Conservation (phyloP, 129 eudicot genomes). For the Centaurea solstitialis region DNA sequence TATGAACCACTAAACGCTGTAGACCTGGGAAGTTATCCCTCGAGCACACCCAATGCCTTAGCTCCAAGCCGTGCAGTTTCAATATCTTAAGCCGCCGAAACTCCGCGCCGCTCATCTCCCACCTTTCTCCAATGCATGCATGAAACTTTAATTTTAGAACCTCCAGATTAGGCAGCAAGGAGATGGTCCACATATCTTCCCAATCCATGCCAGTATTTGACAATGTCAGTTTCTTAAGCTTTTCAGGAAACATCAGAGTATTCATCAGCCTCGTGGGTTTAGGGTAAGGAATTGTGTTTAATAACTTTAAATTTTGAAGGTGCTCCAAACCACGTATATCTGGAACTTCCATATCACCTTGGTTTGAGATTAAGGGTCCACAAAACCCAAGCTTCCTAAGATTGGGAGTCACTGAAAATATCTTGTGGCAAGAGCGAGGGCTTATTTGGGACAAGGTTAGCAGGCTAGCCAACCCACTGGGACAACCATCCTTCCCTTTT, state of each 20-base stretch:
- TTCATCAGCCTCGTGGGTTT: background rate
- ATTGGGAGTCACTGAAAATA: conserved; percentile 18
- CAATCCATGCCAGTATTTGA: background rate
- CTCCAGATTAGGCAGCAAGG: conserved; percentile 39
- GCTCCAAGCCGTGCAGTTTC: conserved; percentile 24
- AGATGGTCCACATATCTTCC: conserved; percentile 8
- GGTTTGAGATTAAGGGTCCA: conserved; percentile 19
- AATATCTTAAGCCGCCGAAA: conserved; percentile 31
- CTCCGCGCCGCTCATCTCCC: conserved; percentile 32
- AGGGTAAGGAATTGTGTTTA: conserved; percentile 29
- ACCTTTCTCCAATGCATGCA: conserved; percentile 31
- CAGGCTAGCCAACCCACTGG: background rate
- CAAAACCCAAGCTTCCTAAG: conserved; percentile 34
- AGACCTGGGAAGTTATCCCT: conserved; percentile 38
- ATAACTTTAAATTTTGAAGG: conserved; percentile 40
- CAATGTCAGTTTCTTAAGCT: background rate
- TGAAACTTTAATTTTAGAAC: conserved; percentile 42
- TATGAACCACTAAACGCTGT: conserved; percentile 17
- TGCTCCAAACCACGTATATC: background rate
- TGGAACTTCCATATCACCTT: conserved; percentile 13
- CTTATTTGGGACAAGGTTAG: no score
- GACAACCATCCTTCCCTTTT: background rate
- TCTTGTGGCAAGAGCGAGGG: no score
- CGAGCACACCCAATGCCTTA: conserved; percentile 31
- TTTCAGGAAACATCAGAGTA: background rate